Conservation (phyloP, 805 yeast species). For the Ogataea methanolica region DNA sequence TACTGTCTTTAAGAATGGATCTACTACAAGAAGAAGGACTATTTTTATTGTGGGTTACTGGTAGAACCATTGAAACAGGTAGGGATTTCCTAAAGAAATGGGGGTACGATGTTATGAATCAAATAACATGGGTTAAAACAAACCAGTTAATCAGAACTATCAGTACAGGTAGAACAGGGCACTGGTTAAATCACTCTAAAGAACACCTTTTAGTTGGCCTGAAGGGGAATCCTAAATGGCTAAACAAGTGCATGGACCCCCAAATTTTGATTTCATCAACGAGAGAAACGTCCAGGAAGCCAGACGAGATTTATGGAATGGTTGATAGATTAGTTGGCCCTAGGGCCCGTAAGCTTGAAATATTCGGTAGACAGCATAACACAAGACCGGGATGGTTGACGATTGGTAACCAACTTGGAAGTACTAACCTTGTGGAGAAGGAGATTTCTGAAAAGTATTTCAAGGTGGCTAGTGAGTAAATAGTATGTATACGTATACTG, state of each 20-base stretch:
- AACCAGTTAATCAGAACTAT: constrained; percentile 85
- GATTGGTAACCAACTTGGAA: constrained; percentile 73
- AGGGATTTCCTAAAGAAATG: constrained; percentile 68
- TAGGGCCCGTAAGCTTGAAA: constrained; percentile 74
- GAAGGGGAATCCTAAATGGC: constrained; percentile 77
- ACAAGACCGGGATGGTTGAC: constrained; percentile 87
- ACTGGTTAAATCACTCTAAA: constrained; percentile 93
- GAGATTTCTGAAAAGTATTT: constrained; percentile 37
- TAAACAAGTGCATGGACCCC: constrained; percentile 59
- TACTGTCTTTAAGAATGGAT: constrained; percentile 60
- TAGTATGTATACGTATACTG: too few species aligned
- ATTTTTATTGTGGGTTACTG: constrained; percentile 89
- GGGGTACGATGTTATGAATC: constrained; percentile 81
- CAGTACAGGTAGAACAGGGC: constrained; percentile 95
- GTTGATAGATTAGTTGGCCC: constrained; percentile 81
- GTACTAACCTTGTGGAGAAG: constrained; percentile 51
- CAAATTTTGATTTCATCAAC: constrained; percentile 80
- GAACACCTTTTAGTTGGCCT: constrained; percentile 85
- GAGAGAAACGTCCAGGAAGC: constrained; percentile 85
- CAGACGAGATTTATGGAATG: constrained; percentile 84
- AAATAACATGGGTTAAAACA: constrained; percentile 85
- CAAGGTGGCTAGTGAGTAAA: constrained; percentile 1
- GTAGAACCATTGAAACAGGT: constrained; percentile 87
- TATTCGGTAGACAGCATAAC: constrained; percentile 86
- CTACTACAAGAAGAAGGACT: constrained; percentile 80